Conservation (phyloP, 768 basidiomycete genomes). For the Trametes elegans region DNA sequence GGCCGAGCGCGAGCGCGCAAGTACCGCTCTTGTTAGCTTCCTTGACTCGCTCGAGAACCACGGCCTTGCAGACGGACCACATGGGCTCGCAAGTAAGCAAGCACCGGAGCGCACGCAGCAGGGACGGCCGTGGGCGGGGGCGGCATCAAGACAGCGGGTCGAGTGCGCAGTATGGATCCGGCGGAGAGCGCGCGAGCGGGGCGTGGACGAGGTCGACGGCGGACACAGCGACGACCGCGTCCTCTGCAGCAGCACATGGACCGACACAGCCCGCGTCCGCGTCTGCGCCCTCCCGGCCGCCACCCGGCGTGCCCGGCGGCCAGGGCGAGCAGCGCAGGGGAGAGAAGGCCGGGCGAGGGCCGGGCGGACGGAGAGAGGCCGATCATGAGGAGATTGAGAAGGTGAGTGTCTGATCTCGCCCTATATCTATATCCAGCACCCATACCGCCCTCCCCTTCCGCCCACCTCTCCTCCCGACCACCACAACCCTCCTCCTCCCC, state of each 20-base stretch:
- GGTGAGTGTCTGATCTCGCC: slow-evolving; percentile 4
- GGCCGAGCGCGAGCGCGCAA: not conserved
- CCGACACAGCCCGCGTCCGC: not conserved
- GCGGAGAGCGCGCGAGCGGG: not conserved
- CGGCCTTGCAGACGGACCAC: not conserved
- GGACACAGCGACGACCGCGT: not conserved
- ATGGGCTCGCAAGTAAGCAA: slow-evolving; percentile 11
- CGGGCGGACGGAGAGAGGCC: slow-evolving; percentile 3
- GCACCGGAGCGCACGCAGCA: not conserved
- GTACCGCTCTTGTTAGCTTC: not conserved
- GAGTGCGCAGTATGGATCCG: not conserved
- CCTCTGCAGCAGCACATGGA: not conserved
- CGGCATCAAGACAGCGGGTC: not conserved
- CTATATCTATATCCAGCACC: slow-evolving; percentile 11
- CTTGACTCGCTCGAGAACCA: not conserved
- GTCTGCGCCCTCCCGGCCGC: not conserved
- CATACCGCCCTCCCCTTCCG: not conserved
- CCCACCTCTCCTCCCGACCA: not conserved
- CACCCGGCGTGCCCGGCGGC: slow-evolving; percentile 3
- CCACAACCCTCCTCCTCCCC: not conserved
- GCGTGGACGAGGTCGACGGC: not conserved
- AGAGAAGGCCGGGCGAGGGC: not conserved
- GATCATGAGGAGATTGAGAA: slow-evolving; percentile 5
- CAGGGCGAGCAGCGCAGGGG: not conserved
- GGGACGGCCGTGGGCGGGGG: not conserved